Conservation (phyloP, 108 stramenopile species). For the Fragilariopsis cylindrus region DNA sequence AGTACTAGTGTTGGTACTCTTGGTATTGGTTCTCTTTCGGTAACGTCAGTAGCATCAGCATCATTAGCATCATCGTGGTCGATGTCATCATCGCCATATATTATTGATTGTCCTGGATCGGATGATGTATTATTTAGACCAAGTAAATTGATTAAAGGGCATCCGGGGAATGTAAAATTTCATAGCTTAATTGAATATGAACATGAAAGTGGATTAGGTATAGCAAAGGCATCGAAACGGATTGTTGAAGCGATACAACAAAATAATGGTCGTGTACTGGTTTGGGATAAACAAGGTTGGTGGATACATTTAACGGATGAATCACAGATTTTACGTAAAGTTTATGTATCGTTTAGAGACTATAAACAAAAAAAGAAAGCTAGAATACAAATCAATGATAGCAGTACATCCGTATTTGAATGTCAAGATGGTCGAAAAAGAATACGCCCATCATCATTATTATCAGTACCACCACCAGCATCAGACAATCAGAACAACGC, state of each 20-base stretch:
- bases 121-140: constrained; percentile 15
- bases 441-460: background rate
- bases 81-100: background rate
- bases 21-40: no score
- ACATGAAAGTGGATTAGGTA: background rate
- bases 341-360: constrained; percentile 9
- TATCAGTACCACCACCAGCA: no score
- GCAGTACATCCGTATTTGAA: constrained; percentile 7
- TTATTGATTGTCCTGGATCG: constrained; percentile 18
- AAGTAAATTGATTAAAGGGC: background rate
- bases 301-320: background rate
- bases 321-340: constrained; percentile 3
- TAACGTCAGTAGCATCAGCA: no score
- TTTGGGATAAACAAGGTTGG: constrained; percentile 17
- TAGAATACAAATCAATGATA: background rate
- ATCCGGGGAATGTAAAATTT: constrained; percentile 15
- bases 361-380: constrained; percentile 1
- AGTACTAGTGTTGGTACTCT: no score
- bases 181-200: constrained; percentile 12
- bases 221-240: constrained; percentile 1
- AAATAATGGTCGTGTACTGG: constrained; percentile 1
- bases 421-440: constrained; percentile 4
- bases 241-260: background rate
- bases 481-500: no score
- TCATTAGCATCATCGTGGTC: no score